Conservation (phyloP, 345 rosid genomes). For the Kandelia obovata region DNA sequence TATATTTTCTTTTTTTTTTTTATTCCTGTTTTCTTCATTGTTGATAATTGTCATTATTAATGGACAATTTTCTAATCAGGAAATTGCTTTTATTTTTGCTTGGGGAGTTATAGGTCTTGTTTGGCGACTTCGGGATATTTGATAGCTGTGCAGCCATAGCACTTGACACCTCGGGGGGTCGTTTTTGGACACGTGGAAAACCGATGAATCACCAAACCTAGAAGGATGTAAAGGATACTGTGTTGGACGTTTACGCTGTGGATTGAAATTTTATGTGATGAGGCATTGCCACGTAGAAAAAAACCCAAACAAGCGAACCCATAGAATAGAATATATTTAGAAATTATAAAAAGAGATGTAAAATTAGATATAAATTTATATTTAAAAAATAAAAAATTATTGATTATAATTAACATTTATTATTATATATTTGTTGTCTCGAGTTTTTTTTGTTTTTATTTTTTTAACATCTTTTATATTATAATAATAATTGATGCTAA, state of each 20-base stretch:
- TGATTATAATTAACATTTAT: too few relatives aligned
- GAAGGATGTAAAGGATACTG: neutral
- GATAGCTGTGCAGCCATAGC: neutral
- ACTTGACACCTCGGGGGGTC: conserved; percentile 1
- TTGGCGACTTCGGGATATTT: neutral
- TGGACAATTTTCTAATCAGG: too few relatives aligned
- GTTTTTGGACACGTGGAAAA: neutral
- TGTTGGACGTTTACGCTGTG: neutral
- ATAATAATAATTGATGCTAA: neutral
- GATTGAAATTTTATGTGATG: neutral
- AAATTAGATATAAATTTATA: too few relatives aligned
- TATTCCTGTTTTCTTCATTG: neutral
- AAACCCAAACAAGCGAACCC: neutral
- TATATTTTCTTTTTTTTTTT: too few relatives aligned
- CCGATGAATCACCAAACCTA: conserved; percentile 4
- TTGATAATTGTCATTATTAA: neutral
- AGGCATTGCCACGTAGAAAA: conserved; percentile 4
- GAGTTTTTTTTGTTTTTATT: too few relatives aligned
- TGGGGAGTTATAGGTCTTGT: neutral
- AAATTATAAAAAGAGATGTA: neutral
- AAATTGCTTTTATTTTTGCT: neutral
- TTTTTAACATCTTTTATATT: too few relatives aligned
- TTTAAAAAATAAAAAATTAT: too few relatives aligned
- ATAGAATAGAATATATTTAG: neutral
- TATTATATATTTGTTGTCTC: too few relatives aligned